phyloP scores from a whole-genome alignment of 2,329 filamentous ascomycete genomes.

The Madurella mycetomatis region DNA sequence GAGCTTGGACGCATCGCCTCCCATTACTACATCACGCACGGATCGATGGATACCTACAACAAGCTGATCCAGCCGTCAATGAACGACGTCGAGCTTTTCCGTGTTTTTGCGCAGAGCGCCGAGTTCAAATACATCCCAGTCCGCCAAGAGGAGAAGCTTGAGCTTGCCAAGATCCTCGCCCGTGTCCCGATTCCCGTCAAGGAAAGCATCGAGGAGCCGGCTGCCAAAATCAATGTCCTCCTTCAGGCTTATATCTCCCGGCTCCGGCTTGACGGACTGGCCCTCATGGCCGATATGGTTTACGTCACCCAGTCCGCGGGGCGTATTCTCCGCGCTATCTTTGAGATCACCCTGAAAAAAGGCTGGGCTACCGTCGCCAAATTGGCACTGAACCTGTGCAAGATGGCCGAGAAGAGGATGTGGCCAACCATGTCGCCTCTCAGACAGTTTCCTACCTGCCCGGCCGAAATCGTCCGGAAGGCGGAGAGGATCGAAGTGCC shows the following conservation, averaged over 20 bases:
- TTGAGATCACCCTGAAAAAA: slow-evolving; percentile 96
- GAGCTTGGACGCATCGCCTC: slow-evolving; percentile 94
- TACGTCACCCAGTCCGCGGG: slow-evolving; percentile 98
- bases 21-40: slow-evolving; percentile 97
- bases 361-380: slow-evolving; percentile 93
- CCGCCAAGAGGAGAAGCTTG: slow-evolving; percentile 93
- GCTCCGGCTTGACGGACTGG: slow-evolving; percentile 87
- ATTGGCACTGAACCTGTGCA: slow-evolving; percentile 88
- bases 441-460: slow-evolving; percentile 79
- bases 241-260: slow-evolving; percentile 95
- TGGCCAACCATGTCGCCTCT: slow-evolving; percentile 98
- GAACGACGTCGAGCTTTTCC: slow-evolving; percentile 91
- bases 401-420: slow-evolving; percentile 99
- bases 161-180: slow-evolving; percentile 84
- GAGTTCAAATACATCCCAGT: slow-evolving; percentile 99
- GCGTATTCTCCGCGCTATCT: slow-evolving; percentile 89
- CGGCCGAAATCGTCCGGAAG: slow-evolving; percentile 83
- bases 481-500: slow-evolving; percentile 91
- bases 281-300: slow-evolving; percentile 96
- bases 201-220: slow-evolving; percentile 92
- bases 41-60: slow-evolving; percentile 96
- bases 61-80: slow-evolving; percentile 90
- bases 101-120: slow-evolving; percentile 90
- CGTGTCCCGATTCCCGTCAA: slow-evolving; percentile 95
- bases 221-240: slow-evolving; percentile 97